Evolutionary conservation across 2,329 filamentous ascomycete species (phyloP), one percentile per base, ranked within the genome.

Genomic region (Onygenales sp.): DNA sequence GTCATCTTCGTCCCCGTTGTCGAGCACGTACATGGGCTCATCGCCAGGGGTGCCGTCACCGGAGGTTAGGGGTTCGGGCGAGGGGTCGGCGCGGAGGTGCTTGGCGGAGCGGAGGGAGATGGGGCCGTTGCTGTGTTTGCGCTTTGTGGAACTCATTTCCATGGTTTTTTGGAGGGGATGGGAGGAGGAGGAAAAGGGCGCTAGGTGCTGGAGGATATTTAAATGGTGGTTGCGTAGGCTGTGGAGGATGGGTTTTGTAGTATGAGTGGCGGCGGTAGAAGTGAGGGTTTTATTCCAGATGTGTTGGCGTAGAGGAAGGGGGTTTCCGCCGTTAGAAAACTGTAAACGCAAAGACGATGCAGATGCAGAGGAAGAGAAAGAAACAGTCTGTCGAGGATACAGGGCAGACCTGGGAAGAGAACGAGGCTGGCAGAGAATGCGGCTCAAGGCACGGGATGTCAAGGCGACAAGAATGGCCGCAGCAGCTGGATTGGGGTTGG

Each of bases 91-190:
- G 59, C 75, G 78, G 52, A 78, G 69, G 54, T 81, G 78, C 66
- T 82, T 82, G 58, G 75, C 68, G 1, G 79, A 78, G 52, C 78
- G 76, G 55, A 80, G 77, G 48, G 69, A 67, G 53, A 69, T 67
- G 38, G 76, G 69, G 21, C 74, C 69, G 13, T 39, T 51, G 58
- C 75, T 78, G 62, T 75, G 76, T 68, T 81, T 81, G 66, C 79
- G 78, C 69, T 82, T 82, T 46, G 70, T 66, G 59, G 74, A 73
- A 66, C 75, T 75, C 57, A 72, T 67, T 56, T 78, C 75, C 76
- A 79, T 80, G 13, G 56, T 61, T 31, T n/a, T 14, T 13, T 10
- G 27, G n/a, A 11, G 35, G 11, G 11, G 8, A 32, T 33, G 13
- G 49, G 33, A 13, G 49, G 44, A 38, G 43, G 58, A 58, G 50